These are phyloP conservation scores for Pyricularia grisea DNA, from an alignment of 2,329 filamentous ascomycete species.

Conservation along the genomic window DNA sequence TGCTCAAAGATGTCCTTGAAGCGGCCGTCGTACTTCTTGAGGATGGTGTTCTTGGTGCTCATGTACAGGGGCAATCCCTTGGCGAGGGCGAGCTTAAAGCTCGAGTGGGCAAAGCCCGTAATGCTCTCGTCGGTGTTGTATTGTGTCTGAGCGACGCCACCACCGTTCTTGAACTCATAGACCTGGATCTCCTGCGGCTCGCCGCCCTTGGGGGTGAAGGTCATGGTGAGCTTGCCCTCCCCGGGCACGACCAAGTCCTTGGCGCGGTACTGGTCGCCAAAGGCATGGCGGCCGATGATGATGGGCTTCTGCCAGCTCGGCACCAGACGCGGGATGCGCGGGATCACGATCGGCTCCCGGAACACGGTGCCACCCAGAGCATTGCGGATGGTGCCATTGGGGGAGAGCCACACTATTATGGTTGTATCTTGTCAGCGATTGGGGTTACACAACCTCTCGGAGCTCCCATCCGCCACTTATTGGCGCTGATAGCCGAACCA, in stretches of 20 bases:
- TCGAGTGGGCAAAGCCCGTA: conserved; percentile 86
- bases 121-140: conserved; percentile 99
- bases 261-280: conserved; percentile 96
- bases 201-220: conserved; percentile 78
- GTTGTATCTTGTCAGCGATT: conserved; percentile 28
- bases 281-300: conserved; percentile 96
- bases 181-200: conserved; percentile 81
- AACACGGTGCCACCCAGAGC: conserved; percentile 88
- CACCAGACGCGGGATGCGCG: conserved; percentile 82
- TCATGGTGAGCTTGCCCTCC: conserved; percentile 84
- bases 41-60: conserved; percentile 99
- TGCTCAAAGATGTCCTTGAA: conserved; percentile 99
- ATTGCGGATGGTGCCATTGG: conserved; percentile 82
- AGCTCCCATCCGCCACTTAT: neutral
- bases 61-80: conserved; percentile 94
- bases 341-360: conserved; percentile 97
- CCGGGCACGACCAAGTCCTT: conserved; percentile 81
- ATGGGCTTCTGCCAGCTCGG: conserved; percentile 98
- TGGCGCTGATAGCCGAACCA: neutral
- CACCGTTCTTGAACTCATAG: conserved; percentile 77
- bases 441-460: neutral
- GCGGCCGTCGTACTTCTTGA: conserved; percentile 96
- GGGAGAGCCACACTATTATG: conserved; percentile 83
- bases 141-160: conserved; percentile 86
- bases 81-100: conserved; percentile 87